A percentile compares a stretch with the other conserved stretches of the same genome.
phyloP scores from a whole-genome alignment of 2,329 filamentous ascomycete genomes.

The Hymenoscyphus fraxineus region DNA sequence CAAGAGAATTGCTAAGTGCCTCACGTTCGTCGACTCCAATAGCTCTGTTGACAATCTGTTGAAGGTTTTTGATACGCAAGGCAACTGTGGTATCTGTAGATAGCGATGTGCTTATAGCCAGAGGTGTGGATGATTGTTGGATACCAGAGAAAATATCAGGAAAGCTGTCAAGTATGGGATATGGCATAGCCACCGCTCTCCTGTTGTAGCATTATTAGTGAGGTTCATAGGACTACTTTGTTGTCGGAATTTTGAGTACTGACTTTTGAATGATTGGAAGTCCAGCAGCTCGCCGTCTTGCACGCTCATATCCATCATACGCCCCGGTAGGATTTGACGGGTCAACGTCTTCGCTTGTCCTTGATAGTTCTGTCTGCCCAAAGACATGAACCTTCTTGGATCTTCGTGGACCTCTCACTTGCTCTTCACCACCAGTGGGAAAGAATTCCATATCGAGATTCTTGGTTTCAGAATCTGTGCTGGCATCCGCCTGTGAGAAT shows the following conservation, averaged over 20 bases:
- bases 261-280: constrained; percentile 34
- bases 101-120: constrained; percentile 57
- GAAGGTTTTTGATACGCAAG: constrained; percentile 61
- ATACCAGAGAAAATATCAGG: constrained; percentile 64
- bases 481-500: constrained; percentile 18
- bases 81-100: constrained; percentile 74
- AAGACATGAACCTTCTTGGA: constrained; percentile 36
- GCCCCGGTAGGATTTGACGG: constrained; percentile 22
- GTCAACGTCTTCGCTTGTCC: constrained; percentile 28
- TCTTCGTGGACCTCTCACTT: constrained; percentile 28
- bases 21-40: constrained; percentile 78
- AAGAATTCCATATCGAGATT: constrained; percentile 38
- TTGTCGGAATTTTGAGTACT: constrained; percentile 17
- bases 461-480: constrained; percentile 31
- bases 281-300: constrained; percentile 32
- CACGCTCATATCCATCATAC: constrained; percentile 33
- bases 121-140: constrained; percentile 36
- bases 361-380: constrained; percentile 35
- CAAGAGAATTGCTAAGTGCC: constrained; percentile 72
- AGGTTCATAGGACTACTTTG: background rate
- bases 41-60: constrained; percentile 58
- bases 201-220: constrained; percentile 30
- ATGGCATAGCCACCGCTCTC: constrained; percentile 50
- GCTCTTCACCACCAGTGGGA: constrained; percentile 25
- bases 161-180: constrained; percentile 80